Evolutionary conservation across 139 green algal genomes (phyloP).

Genomic region (Zygnema cylindricum): DNA sequence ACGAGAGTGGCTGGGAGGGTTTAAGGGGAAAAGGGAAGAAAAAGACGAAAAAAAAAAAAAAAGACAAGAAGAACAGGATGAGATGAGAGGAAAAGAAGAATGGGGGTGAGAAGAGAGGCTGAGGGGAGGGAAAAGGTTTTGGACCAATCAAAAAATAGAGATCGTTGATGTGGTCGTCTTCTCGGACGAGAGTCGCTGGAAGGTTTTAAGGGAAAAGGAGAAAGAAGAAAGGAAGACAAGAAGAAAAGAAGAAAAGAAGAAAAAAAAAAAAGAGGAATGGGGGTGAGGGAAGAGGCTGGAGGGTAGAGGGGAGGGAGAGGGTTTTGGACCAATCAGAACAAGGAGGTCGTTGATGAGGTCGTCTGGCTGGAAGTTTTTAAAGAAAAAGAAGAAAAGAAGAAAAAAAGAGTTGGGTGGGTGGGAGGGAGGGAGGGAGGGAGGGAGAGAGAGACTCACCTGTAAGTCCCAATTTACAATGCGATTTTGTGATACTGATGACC

Average conservation of each 20-base stretch:
- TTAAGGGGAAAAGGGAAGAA: not conserved
- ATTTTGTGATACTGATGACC: conserved; percentile 90
- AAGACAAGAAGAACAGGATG: not conserved
- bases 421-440: conserved; percentile 8
- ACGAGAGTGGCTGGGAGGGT: conserved; percentile 82
- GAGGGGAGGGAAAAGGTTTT: not conserved
- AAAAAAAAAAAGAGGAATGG: not conserved
- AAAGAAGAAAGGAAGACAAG: not conserved
- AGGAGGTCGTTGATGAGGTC: not conserved
- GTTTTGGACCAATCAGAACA: not conserved
- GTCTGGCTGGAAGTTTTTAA: not conserved
- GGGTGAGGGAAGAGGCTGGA: not conserved
- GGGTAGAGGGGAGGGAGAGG: not conserved
- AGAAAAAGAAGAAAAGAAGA: not conserved
- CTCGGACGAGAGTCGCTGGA: not conserved
- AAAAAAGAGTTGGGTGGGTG: not conserved
- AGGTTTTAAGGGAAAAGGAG: not conserved
- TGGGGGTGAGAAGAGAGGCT: not conserved
- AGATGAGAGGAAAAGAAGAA: not conserved
- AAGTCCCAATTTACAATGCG: conserved; percentile 97
- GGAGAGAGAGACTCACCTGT: conserved; percentile 72
- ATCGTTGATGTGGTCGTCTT: no score
- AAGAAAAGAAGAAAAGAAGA: not conserved
- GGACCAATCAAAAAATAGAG: not conserved
- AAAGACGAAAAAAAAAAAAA: not conserved